A percentile compares a stretch with the other conserved stretches of the same genome.
Evolutionary conservation across 805 yeast species (phyloP).

Genomic region (Ogataea dorogensis): DNA sequence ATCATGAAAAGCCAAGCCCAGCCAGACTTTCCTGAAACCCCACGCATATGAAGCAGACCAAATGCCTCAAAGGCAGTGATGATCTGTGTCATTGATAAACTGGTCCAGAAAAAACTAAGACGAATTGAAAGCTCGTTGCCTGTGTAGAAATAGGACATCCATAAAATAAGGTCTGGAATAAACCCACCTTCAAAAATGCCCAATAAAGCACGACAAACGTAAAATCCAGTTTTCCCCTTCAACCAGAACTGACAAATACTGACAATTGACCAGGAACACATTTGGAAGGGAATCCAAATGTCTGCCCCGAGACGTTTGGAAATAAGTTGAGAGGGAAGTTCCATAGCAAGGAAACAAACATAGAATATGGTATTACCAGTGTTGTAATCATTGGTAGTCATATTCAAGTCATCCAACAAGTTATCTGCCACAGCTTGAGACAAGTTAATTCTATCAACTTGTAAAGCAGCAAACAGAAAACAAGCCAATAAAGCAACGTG

Average conservation of each 20-base stretch:
- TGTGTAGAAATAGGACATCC: slow-evolving; percentile 67
- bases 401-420: slow-evolving; percentile 47
- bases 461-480: slow-evolving; percentile 56
- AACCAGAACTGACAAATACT: slow-evolving; percentile 52
- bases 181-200: slow-evolving; percentile 70
- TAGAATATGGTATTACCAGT: slow-evolving; percentile 54
- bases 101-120: slow-evolving; percentile 58
- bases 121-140: slow-evolving; percentile 56
- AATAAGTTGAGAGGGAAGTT: slow-evolving; percentile 63
- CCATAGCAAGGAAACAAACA: slow-evolving; percentile 53
- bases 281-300: slow-evolving; percentile 58
- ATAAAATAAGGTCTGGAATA: slow-evolving; percentile 61
- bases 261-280: slow-evolving; percentile 55
- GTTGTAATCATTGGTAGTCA: slow-evolving; percentile 60
- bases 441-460: slow-evolving; percentile 58
- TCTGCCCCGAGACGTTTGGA: slow-evolving; percentile 66
- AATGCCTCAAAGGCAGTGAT: slow-evolving; percentile 44
- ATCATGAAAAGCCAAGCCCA: slow-evolving; percentile 69
- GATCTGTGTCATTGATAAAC: slow-evolving; percentile 48
- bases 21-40: slow-evolving; percentile 43
- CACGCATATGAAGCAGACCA: slow-evolving; percentile 53
- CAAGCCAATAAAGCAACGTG: slow-evolving; percentile 58
- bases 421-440: slow-evolving; percentile 56
- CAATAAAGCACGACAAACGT: slow-evolving; percentile 47
- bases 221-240: slow-evolving; percentile 41